These are phyloP conservation scores for Karstenula rhodostoma DNA, from an alignment of 2,329 filamentous ascomycete species.

Conservation along the genomic window DNA sequence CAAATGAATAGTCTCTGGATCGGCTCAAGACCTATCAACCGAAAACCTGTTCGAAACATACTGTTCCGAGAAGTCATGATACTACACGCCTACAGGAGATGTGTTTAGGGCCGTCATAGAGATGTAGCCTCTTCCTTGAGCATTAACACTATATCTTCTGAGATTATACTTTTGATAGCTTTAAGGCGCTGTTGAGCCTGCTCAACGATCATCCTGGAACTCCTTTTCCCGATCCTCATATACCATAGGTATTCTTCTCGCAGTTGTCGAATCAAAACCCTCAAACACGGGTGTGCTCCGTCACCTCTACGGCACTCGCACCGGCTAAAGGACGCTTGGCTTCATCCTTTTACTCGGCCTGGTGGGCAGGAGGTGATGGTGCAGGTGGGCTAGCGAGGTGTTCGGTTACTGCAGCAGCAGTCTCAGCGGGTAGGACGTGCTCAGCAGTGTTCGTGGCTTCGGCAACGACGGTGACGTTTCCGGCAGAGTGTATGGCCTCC, in stretches of 20 bases:
- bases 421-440: background rate
- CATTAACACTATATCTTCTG: background rate
- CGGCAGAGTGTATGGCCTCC: background rate
- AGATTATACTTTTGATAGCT: background rate
- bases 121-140: background rate
- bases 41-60: no score
- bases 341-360: background rate
- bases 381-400: background rate
- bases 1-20: no score
- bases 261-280: background rate
- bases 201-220: background rate
- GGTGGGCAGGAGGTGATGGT: background rate
- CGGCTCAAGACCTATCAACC: no score
- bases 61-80: no score
- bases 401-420: background rate
- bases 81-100: no score
- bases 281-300: background rate
- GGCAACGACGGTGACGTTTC: slow-evolving; percentile 1
- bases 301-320: background rate
- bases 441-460: background rate
- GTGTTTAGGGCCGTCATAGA: background rate
- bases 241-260: background rate
- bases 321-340: background rate
- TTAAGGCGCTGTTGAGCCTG: background rate
- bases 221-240: background rate